Percentiles rank a stretch among this genome's conserved stretches.
These are phyloP conservation scores for Phytophthora cactorum DNA, from an alignment of 352 stramenopile species.

Conservation along the genomic window DNA sequence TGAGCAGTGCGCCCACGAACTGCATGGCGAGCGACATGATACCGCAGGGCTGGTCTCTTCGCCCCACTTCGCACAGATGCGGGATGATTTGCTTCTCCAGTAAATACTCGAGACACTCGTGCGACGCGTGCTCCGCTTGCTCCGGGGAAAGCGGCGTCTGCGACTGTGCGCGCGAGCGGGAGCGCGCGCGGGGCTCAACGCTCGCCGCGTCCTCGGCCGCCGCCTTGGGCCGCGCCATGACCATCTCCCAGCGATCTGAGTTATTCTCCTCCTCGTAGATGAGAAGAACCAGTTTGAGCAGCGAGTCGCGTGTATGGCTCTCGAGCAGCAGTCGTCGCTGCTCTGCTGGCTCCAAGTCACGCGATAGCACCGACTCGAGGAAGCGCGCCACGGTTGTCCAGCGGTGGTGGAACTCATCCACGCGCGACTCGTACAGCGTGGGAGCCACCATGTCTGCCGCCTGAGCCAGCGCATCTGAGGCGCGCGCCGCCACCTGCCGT, in stretches of 20 bases:
- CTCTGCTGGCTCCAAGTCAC: slow-evolving; percentile 68
- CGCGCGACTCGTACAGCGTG: slow-evolving; percentile 82
- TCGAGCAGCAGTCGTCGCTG: slow-evolving; percentile 81
- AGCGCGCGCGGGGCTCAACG: slow-evolving; percentile 19
- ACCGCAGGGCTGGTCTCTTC: slow-evolving; percentile 70
- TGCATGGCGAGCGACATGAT: slow-evolving; percentile 89
- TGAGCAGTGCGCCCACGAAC: slow-evolving; percentile 82
- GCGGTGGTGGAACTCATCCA: slow-evolving; percentile 87
- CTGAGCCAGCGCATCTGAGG: slow-evolving; percentile 75
- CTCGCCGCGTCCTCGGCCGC: slow-evolving; percentile 23
- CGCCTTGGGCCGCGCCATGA: slow-evolving; percentile 42
- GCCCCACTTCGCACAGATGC: slow-evolving; percentile 75
- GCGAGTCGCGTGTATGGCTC: slow-evolving; percentile 81
- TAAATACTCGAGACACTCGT: slow-evolving; percentile 85
- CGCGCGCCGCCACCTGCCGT: slow-evolving; percentile 73
- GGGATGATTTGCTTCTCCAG: slow-evolving; percentile 86
- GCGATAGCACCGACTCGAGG: slow-evolving; percentile 71
- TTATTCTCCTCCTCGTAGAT: slow-evolving; percentile 88
- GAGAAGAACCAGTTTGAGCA: slow-evolving; percentile 87
- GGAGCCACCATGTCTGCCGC: slow-evolving; percentile 80
- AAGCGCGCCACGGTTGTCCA: slow-evolving; percentile 84
- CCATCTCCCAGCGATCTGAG: slow-evolving; percentile 71
- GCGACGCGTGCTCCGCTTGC: slow-evolving; percentile 41
- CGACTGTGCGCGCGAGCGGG: slow-evolving; percentile 25
- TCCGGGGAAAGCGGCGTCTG: slow-evolving; percentile 27